Percentiles rank a stretch among this genome's conserved stretches.
These are phyloP conservation scores for Penicillium sp. DNA, from an alignment of 2,329 filamentous ascomycete species.

Conservation along the genomic window DNA sequence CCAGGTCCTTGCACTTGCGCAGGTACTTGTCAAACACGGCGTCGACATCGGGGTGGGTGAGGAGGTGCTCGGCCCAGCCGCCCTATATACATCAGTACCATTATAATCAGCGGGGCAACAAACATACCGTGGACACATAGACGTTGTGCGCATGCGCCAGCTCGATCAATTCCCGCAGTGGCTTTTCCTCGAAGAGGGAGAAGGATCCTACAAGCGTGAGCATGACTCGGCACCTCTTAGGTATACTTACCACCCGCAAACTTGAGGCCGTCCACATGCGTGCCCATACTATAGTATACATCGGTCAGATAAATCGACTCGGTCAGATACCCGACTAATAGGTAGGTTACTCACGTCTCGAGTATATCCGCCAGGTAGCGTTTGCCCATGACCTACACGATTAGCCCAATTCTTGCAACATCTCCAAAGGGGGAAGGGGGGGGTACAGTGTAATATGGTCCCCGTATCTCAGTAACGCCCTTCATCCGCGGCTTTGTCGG, in stretches of 20 bases:
- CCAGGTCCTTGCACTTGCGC: conserved; percentile 49
- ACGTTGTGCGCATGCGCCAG: conserved; percentile 48
- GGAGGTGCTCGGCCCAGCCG: conserved; percentile 53
- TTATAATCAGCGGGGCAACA: too few species aligned
- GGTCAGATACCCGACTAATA: background rate
- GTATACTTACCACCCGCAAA: conserved; percentile 47
- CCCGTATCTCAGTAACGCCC: conserved; percentile 54
- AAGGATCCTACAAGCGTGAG: conserved; percentile 44
- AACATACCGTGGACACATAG: conserved; percentile 50
- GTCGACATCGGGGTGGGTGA: conserved; percentile 45
- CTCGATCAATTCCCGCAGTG: conserved; percentile 46
- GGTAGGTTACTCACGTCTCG: conserved; percentile 41
- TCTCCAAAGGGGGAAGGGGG: background rate
- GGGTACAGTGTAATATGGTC: conserved; percentile 51
- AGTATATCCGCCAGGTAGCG: conserved; percentile 51
- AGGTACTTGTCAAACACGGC: conserved; percentile 51
- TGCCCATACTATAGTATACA: conserved; percentile 43
- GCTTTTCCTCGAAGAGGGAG: conserved; percentile 46
- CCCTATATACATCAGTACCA: too few species aligned
- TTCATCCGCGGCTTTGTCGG: conserved; percentile 48
- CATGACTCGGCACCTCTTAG: too few species aligned
- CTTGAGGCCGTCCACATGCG: conserved; percentile 54
- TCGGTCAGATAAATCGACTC: background rate
- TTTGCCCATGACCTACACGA: conserved; percentile 46
- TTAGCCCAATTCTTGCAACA: background rate